phyloP scores from a whole-genome alignment of 2,329 filamentous ascomycete species.

The Fusarium mangiferae region DNA sequence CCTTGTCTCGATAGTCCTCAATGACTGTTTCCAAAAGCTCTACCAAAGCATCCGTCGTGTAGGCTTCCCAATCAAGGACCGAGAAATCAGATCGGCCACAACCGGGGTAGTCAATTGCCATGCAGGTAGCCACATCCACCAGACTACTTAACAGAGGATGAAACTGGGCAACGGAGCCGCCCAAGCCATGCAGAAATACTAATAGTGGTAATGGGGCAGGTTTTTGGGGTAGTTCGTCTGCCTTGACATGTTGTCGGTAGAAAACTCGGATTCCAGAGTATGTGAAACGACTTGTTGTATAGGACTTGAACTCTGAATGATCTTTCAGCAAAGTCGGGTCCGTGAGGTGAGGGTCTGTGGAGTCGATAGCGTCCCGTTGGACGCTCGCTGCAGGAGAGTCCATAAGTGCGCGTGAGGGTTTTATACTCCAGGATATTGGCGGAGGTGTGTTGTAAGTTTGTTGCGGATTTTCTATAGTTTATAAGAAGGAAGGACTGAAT shows the following conservation, averaged over 20 bases:
- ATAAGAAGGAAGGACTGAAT: background rate
- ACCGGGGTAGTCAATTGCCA: constrained; percentile 87
- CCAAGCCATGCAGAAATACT: constrained; percentile 92
- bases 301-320: constrained; percentile 76
- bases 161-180: constrained; percentile 92
- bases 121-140: constrained; percentile 82
- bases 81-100: constrained; percentile 84
- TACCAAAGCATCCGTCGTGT: constrained; percentile 78
- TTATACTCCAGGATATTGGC: constrained; percentile 3
- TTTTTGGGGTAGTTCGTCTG: constrained; percentile 79
- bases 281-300: constrained; percentile 74
- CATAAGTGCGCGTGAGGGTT: constrained; percentile 34
- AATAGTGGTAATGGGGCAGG: constrained; percentile 82
- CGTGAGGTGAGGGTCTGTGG: constrained; percentile 59
- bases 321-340: constrained; percentile 86
- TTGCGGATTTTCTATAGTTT: background rate
- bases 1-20: constrained; percentile 74
- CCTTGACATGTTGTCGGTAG: constrained; percentile 82
- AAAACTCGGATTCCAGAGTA: constrained; percentile 86
- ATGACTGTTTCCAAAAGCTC: constrained; percentile 82
- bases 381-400: constrained; percentile 33
- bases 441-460: background rate
- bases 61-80: constrained; percentile 78
- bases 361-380: constrained; percentile 37
- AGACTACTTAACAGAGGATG: constrained; percentile 82